phyloP scores from a whole-genome alignment of 306 rosid genomes.

The Boehmeria nivea region DNA sequence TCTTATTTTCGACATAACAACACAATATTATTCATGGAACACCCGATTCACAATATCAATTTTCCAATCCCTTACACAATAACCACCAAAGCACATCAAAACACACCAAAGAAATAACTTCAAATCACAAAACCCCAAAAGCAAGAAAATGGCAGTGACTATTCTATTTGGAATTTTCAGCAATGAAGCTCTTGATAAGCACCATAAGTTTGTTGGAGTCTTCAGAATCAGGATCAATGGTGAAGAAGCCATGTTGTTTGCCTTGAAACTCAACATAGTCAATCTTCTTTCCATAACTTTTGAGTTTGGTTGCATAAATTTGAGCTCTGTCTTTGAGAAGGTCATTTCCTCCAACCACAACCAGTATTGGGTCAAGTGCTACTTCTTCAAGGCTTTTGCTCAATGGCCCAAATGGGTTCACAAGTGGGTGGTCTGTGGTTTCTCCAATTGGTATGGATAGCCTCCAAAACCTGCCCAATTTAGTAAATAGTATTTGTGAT shows the following conservation, averaged over 20 bases:
- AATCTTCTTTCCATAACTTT: conserved; percentile 51
- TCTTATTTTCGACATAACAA: no score
- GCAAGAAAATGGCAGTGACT: not conserved
- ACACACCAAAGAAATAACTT: no score
- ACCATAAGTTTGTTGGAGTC: conserved; percentile 49
- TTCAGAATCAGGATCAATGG: conserved; percentile 56
- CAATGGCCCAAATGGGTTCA: conserved; percentile 64
- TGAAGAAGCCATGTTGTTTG: conserved; percentile 78
- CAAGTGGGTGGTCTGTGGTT: conserved; percentile 60
- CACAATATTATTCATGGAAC: no score
- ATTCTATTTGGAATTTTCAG: conserved; percentile 21
- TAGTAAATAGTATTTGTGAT: no score
- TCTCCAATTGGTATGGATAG: conserved; percentile 62
- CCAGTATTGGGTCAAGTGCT: conserved; percentile 57
- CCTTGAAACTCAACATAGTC: conserved; percentile 70
- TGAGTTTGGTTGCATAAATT: conserved; percentile 56
- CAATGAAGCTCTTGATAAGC: conserved; percentile 41
- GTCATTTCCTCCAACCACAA: conserved; percentile 58
- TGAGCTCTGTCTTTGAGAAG: conserved; percentile 61
- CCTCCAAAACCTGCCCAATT: conserved; percentile 67
- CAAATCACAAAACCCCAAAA: no score
- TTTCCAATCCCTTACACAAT: no score
- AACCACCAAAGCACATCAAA: no score
- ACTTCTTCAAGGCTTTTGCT: conserved; percentile 45
- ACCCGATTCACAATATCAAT: no score